Base-by-base conservation (phyloP, 164 flowering plant species). In the Euptelea pleiosperma region DNA sequence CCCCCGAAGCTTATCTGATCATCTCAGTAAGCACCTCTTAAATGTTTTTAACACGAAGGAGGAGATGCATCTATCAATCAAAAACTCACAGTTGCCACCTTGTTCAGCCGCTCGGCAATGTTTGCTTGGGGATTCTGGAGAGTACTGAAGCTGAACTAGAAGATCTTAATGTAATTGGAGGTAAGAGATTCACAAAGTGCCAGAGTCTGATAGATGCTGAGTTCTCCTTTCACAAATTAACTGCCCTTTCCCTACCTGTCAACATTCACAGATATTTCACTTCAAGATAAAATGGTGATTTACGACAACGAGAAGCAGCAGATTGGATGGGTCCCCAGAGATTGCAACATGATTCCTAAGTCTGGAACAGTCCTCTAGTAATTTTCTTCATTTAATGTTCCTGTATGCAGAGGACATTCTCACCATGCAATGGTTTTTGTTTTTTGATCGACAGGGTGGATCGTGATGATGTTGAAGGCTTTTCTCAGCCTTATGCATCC, bases 81-180 rank as follows among this genome's bases (percentile, higher is more conserved):
- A 18, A 21, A 10, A 42, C 40, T 50, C n/a, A 56, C 1, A 39
- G 9, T 40, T 34, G 18, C 31, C 35, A 6, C 34, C n/a, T 19
- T 55, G 66, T 49, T 43, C 77, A 93, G 99, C 52, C 67, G 43
- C 43, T 65, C 31, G 95, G 95, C 44, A 88, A 84, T 68, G 93
- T 64, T 16, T 94, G 99, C 84, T 70, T 88, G 71, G 99, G 96
- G 14, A 85, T 90, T 31, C 57, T 94, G 69, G 78, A 85, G 45
- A 93, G 96, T 14, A 52, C 73, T 3, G 82, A 86, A 66, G 79
- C 64, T 21, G 87, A 84, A 26, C 70, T 90, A 16, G 65, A 40
- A 47, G 52, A 79, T 61, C 18, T 58, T 51, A 88, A 81, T 56
- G 6, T 90, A 1, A 69, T 94, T 42, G 99, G 99, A 75, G 99